A percentile compares a stretch with the other conserved stretches of the same genome.
These are phyloP conservation scores for Tetrapisispora iriomotensis DNA, from an alignment of 805 yeast species.

Conservation along the genomic window DNA sequence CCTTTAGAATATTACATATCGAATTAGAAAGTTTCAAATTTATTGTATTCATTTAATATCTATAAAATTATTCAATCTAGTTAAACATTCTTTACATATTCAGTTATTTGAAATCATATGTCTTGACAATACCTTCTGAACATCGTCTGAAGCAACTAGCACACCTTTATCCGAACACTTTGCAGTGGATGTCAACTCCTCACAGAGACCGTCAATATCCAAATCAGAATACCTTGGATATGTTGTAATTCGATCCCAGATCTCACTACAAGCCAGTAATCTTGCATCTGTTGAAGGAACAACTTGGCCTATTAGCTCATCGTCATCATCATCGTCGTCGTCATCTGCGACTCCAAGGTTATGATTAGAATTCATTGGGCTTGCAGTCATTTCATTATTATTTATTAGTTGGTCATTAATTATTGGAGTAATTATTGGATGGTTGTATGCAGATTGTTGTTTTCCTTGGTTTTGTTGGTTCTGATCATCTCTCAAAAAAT, in stretches of 20 bases:
- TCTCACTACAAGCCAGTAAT: slow-evolving; percentile 71
- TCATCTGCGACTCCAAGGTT: slow-evolving; percentile 1
- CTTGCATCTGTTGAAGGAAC: slow-evolving; percentile 62
- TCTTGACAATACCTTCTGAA: slow-evolving; percentile 39
- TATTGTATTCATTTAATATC: too few relatives aligned
- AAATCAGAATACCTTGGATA: slow-evolving; percentile 90
- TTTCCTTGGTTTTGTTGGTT: slow-evolving; percentile 1
- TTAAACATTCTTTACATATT: too few relatives aligned
- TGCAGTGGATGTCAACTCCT: slow-evolving; percentile 82
- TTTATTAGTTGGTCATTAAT: neutral
- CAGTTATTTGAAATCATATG: slow-evolving; percentile 11
- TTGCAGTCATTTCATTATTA: slow-evolving; percentile 7
- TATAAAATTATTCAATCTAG: too few relatives aligned
- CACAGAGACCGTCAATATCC: slow-evolving; percentile 89
- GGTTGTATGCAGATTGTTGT: neutral
- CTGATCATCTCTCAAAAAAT: neutral
- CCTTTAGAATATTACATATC: too few relatives aligned
- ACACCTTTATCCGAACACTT: slow-evolving; percentile 94
- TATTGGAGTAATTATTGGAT: neutral
- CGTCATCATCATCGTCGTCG: slow-evolving; percentile 26
- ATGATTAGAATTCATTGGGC: neutral
- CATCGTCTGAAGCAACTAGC: slow-evolving; percentile 72
- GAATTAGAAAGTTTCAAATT: too few relatives aligned
- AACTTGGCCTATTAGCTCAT: slow-evolving; percentile 29
- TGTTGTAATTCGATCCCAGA: slow-evolving; percentile 91